These are phyloP conservation scores for Fraxinus xanthoxyloides DNA, from an alignment of 305 asterid genomes.

Conservation along the genomic window DNA sequence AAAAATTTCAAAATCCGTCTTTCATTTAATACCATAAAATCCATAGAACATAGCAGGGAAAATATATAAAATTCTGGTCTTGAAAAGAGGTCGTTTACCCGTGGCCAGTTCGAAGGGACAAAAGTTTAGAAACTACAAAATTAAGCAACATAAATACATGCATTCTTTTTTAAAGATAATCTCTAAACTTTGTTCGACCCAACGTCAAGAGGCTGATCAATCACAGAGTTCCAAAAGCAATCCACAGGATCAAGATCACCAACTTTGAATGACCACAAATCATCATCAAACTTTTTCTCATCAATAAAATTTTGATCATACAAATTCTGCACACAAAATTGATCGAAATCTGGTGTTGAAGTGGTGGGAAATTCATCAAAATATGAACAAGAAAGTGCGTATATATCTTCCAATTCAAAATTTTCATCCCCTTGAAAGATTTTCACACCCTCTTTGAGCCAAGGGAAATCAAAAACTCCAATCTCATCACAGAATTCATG, in stretches of 20 bases:
- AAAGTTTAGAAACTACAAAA: background rate
- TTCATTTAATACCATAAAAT: background rate
- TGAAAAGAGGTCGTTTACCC: background rate
- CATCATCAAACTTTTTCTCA: background rate
- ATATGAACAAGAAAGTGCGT: background rate
- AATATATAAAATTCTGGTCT: background rate
- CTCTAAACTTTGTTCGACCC: slow-evolving; percentile 30
- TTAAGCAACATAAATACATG: background rate
- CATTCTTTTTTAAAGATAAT: background rate
- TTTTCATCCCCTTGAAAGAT: slow-evolving; percentile 28
- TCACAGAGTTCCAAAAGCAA: slow-evolving; percentile 42
- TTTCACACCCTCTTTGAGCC: slow-evolving; percentile 45
- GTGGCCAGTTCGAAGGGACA: background rate
- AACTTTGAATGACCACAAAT: slow-evolving; percentile 24
- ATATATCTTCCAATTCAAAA: slow-evolving; percentile 25
- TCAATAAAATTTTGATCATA: background rate
- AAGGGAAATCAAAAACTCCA: slow-evolving; percentile 62
- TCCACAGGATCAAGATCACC: slow-evolving; percentile 38
- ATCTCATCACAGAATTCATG: slow-evolving; percentile 11
- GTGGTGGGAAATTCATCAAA: slow-evolving; percentile 11
- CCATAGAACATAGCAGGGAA: background rate
- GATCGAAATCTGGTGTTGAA: slow-evolving; percentile 13
- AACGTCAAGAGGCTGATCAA: slow-evolving; percentile 47
- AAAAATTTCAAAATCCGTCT: background rate
- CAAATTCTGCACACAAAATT: slow-evolving; percentile 5